Evolutionary conservation across 345 rosid species (phyloP), one percentile per base, ranked within the genome.

Genomic region (Murraya koenigii): DNA sequence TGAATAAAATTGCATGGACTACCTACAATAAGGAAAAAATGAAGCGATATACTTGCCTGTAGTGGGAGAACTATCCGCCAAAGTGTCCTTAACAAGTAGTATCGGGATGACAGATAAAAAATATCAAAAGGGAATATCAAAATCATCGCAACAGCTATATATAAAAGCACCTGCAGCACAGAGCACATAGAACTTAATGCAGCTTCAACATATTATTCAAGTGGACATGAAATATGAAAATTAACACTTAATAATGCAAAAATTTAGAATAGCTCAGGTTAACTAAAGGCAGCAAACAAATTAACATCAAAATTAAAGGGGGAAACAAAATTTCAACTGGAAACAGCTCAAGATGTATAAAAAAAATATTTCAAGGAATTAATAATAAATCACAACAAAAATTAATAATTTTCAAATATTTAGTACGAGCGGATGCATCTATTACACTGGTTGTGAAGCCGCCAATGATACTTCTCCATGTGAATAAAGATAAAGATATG

Each of bases 401-500:
- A 74, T 25, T 60, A 30, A 63, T 25, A 2, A 35, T 66, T 66
- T 35, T 20, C 58, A n/a, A 61, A 7, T 28, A 72, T 77, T 14
- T 28, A 75, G 65, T 44, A 71, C 80, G 83, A 90, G 78, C 84
- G 88, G 91, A 92, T 89, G 91, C 94, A 87, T 96, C 99, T 96
- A 96, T 92, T 96, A 96, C 98, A 96, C 97, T 87, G 99, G 98
- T 91, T 96, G 98, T 77, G 91, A 92, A 71, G 99, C 99, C 67
- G 98, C 99, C 87, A 90, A 83, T 4, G 92, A 89, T 32, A 92
- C 97, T 88, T 96, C 98, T 80, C 99, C 98, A 30, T 90, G 97
- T 32, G 99, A 96, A 87, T 96, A 96, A 30, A 96, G 95, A 84
- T 91, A 92, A 69, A 96, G 90, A 85, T 96, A 96, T 3, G 97